phyloP scores from a whole-genome alignment of 169 alveolate genomes.

The Plasmodium billcollinsi region DNA sequence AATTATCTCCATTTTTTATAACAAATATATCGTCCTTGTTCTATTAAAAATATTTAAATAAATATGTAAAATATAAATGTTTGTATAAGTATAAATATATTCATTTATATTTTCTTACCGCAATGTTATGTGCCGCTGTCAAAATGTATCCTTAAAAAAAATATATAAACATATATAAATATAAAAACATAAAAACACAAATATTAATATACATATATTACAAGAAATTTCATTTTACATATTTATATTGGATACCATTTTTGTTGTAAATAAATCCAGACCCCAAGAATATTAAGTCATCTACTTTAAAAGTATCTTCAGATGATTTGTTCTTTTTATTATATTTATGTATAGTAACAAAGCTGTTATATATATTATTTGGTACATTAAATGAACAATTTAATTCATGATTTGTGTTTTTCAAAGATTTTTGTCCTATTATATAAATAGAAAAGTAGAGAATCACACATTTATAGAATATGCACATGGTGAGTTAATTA shows the following conservation, averaged over 20 bases:
- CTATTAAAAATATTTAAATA: conserved; percentile 14
- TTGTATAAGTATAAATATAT: neutral
- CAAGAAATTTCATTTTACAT: neutral
- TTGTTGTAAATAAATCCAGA: conserved; percentile 65
- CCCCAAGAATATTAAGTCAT: conserved; percentile 46
- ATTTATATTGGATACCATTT: conserved; percentile 30
- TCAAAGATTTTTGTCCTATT: neutral
- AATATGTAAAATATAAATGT: neutral
- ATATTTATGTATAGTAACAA: conserved; percentile 60
- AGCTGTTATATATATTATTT: conserved; percentile 26
- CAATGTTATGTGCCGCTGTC: conserved; percentile 71
- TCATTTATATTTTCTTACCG: conserved; percentile 20
- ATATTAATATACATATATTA: neutral
- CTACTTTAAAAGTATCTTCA: conserved; percentile 25
- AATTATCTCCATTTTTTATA: conserved; percentile 56
- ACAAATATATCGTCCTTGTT: conserved; percentile 37
- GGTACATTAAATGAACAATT: conserved; percentile 19
- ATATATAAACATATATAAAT: conserved; percentile 1
- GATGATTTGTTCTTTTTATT: conserved; percentile 13
- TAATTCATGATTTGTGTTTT: conserved; percentile 6
- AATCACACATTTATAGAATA: too few relatives aligned
- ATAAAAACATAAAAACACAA: neutral
- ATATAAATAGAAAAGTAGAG: neutral
- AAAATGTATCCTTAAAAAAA: conserved; percentile 56
- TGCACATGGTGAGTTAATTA: too few relatives aligned